A percentile compares a stretch with the other conserved stretches of the same genome.
phyloP scores from a whole-genome alignment of 108 stramenopile species.

The Fragilaria radians region DNA sequence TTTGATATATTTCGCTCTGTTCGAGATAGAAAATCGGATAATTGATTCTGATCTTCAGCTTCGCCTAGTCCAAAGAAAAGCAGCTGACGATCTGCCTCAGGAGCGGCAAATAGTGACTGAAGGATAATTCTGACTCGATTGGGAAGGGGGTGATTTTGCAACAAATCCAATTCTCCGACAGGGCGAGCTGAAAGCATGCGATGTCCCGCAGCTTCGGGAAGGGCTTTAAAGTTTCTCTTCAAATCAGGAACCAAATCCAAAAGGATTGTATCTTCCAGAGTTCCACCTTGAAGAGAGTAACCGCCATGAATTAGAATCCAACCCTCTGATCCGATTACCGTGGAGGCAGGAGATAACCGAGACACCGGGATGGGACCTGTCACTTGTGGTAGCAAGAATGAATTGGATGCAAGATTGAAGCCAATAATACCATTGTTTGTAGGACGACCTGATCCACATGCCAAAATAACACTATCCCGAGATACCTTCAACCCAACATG shows the following conservation, averaged over 20 bases:
- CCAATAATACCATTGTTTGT: slow-evolving; percentile 50
- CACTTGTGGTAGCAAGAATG: slow-evolving; percentile 29
- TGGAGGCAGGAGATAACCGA: slow-evolving; percentile 34
- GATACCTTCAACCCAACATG: slow-evolving; percentile 37
- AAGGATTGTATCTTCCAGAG: slow-evolving; percentile 14
- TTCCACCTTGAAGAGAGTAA: slow-evolving; percentile 21
- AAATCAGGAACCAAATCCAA: slow-evolving; percentile 19
- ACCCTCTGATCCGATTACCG: slow-evolving; percentile 29
- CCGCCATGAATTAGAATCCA: slow-evolving; percentile 56
- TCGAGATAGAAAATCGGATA: no score
- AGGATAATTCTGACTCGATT: no score
- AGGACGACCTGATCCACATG: slow-evolving; percentile 48
- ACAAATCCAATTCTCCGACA: no score
- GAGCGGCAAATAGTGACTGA: no score
- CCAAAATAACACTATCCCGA: slow-evolving; percentile 33
- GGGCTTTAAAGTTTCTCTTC: no score
- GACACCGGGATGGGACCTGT: slow-evolving; percentile 29
- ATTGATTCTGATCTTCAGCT: no score
- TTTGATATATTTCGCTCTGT: no score
- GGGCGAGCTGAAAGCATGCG: no score
- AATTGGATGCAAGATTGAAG: slow-evolving; percentile 29
- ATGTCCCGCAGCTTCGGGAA: no score
- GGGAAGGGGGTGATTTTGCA: no score
- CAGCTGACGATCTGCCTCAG: no score
- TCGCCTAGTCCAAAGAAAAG: no score